A percentile compares a stretch with the other conserved stretches of the same genome.
Evolutionary conservation across 768 basidiomycete genomes (phyloP).

Genomic region (Naematelia aurantialba): DNA sequence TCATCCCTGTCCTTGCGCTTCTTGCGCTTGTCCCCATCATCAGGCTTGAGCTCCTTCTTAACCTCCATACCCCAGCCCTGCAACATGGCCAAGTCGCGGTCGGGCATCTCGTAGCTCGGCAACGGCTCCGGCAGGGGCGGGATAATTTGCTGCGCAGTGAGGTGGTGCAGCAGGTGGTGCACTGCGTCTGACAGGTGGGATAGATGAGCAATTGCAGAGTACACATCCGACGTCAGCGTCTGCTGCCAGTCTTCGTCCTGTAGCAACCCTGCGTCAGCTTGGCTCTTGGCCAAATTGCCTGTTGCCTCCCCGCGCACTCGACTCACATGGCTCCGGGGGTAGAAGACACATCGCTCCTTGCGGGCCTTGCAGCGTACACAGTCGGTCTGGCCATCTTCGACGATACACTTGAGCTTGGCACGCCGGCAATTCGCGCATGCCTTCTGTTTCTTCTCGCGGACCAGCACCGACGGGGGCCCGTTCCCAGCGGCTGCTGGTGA

Average conservation of each 20-base stretch:
- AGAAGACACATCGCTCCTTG: constrained; percentile 35
- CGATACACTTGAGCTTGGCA: constrained; percentile 38
- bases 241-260: constrained; percentile 43
- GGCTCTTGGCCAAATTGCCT: too few relatives aligned
- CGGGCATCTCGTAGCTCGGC: constrained; percentile 22
- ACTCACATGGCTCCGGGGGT: constrained; percentile 32
- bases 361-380: constrained; percentile 34
- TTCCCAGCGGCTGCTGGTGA: not conserved
- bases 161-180: constrained; percentile 28
- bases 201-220: constrained; percentile 25
- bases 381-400: constrained; percentile 26
- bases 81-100: constrained; percentile 15
- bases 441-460: constrained; percentile 40
- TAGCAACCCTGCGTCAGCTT: too few relatives aligned
- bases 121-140: constrained; percentile 21
- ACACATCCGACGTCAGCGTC: constrained; percentile 23
- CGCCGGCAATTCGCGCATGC: constrained; percentile 38
- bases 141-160: constrained; percentile 18
- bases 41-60: constrained; percentile 6
- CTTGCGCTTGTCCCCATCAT: not conserved
- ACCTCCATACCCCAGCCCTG: constrained; percentile 28
- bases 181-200: constrained; percentile 28
- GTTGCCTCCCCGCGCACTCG: not conserved
- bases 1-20: constrained; percentile 5
- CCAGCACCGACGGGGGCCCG: constrained; percentile 22